Evolutionary conservation across 371 early-diverging fungal species (phyloP).

Genomic region (Syncephalis fuscata): DNA sequence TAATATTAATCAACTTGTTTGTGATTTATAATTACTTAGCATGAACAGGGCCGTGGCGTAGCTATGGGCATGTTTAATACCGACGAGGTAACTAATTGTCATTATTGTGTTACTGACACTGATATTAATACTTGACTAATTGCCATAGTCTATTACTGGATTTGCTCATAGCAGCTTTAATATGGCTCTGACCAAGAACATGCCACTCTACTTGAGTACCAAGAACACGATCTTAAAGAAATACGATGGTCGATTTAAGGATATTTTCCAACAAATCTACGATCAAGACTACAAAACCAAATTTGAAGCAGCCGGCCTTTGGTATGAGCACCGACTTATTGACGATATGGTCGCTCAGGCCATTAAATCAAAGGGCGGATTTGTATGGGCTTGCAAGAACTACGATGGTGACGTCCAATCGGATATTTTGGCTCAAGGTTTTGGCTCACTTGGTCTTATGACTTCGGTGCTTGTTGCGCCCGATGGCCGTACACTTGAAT

Average conservation of each 20-base stretch:
- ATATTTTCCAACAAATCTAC: slow-evolving; percentile 86
- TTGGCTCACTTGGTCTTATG: slow-evolving; percentile 86
- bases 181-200: slow-evolving; percentile 64
- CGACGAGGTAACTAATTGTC: slow-evolving; percentile 26
- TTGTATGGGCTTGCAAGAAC: slow-evolving; percentile 94
- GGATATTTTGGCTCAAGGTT: slow-evolving; percentile 90
- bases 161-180: slow-evolving; percentile 92
- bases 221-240: slow-evolving; percentile 96
- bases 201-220: slow-evolving; percentile 90
- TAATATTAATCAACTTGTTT: too few relatives aligned
- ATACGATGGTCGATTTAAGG: slow-evolving; percentile 96
- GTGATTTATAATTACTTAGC: too few relatives aligned
- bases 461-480: slow-evolving; percentile 89
- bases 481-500: slow-evolving; percentile 87
- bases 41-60: slow-evolving; percentile 52
- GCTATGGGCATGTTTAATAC: slow-evolving; percentile 93
- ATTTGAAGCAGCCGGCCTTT: slow-evolving; percentile 61
- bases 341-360: slow-evolving; percentile 98
- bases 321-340: slow-evolving; percentile 95
- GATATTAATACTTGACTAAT: background rate
- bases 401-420: slow-evolving; percentile 92
- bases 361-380: slow-evolving; percentile 87
- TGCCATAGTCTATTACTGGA: slow-evolving; percentile 57
- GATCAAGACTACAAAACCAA: slow-evolving; percentile 48
- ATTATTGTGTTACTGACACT: background rate